phyloP scores from a whole-genome alignment of 179 eudicot genomes.

The Drosera spatulata region DNA sequence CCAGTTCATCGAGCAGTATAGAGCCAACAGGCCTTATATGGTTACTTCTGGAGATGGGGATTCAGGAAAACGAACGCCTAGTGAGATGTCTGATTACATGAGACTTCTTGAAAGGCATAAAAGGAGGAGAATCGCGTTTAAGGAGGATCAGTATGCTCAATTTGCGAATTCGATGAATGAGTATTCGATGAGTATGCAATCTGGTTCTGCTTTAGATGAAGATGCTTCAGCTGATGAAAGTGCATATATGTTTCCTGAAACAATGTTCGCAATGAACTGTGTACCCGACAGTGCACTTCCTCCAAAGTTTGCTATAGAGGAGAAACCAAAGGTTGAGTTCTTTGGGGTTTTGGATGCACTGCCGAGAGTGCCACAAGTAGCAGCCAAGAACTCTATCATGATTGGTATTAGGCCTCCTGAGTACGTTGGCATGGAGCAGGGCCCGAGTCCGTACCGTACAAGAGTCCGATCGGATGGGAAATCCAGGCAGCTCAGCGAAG shows the following conservation, averaged over 20 bases:
- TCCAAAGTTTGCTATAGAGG: conserved; percentile 22
- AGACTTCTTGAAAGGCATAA: conserved; percentile 65
- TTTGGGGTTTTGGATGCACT: conserved; percentile 63
- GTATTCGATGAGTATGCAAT: conserved; percentile 25
- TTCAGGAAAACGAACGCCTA: conserved; percentile 65
- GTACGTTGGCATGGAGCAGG: conserved; percentile 66
- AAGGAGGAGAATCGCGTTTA: conserved; percentile 63
- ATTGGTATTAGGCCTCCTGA: conserved; percentile 76
- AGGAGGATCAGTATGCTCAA: conserved; percentile 35
- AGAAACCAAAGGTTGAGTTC: conserved; percentile 37
- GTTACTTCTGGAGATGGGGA: conserved; percentile 48
- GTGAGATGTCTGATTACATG: conserved; percentile 71
- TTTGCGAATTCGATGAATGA: conserved; percentile 30
- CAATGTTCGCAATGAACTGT: conserved; percentile 67
- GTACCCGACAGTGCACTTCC: conserved; percentile 79
- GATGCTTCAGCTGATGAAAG: conserved; percentile 33
- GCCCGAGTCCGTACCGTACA: conserved; percentile 39
- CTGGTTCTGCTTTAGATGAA: conserved; percentile 27
- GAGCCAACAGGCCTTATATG: conserved; percentile 50
- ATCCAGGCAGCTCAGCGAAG: conserved; percentile 44
- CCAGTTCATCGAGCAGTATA: conserved; percentile 71
- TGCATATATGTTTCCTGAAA: conserved; percentile 66
- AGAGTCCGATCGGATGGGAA: conserved; percentile 40
- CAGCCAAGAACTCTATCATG: conserved; percentile 76
- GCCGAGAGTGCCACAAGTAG: conserved; percentile 46